Percentiles rank a stretch among this genome's conserved stretches.
These are phyloP conservation scores for Calonectria pteridis DNA, from an alignment of 2,329 filamentous ascomycete genomes.

Conservation along the genomic window DNA sequence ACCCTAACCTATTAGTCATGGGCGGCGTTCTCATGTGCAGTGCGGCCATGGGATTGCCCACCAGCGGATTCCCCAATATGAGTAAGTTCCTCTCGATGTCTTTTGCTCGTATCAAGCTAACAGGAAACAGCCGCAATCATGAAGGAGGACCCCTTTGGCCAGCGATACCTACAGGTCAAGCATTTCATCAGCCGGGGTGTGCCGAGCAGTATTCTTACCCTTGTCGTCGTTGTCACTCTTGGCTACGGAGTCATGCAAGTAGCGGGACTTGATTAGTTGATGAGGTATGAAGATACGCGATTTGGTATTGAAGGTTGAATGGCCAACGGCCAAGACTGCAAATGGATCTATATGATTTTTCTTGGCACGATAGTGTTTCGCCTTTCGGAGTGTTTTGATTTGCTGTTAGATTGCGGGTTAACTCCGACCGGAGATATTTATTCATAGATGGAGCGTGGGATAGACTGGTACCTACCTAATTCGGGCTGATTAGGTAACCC, in stretches of 20 bases:
- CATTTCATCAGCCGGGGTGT: constrained; percentile 97
- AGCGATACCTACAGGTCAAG: constrained; percentile 90
- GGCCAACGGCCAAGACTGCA: neutral
- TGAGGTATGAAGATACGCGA: neutral
- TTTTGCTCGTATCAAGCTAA: constrained; percentile 35
- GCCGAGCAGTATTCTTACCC: constrained; percentile 85
- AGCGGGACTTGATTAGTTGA: constrained; percentile 68
- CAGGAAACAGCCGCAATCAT: constrained; percentile 85
- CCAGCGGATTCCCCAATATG: constrained; percentile 98
- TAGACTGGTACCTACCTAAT: constrained; percentile 28
- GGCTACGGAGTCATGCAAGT: constrained; percentile 92
- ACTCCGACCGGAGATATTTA: constrained; percentile 12
- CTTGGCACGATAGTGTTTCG: neutral
- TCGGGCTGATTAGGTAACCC: neutral
- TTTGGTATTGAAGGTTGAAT: constrained; percentile 13
- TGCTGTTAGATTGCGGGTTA: constrained; percentile 7
- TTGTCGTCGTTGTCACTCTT: constrained; percentile 85
- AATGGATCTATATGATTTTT: neutral
- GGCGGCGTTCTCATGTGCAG: constrained; percentile 95
- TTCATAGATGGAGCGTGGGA: constrained; percentile 33
- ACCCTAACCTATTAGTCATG: constrained; percentile 97
- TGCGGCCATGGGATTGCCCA: constrained; percentile 95
- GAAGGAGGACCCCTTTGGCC: constrained; percentile 97
- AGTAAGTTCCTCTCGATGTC: constrained; percentile 73
- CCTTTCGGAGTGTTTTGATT: constrained; percentile 10